phyloP scores from a whole-genome alignment of 176 grass and related monocot species.

The Avena atlantica region DNA sequence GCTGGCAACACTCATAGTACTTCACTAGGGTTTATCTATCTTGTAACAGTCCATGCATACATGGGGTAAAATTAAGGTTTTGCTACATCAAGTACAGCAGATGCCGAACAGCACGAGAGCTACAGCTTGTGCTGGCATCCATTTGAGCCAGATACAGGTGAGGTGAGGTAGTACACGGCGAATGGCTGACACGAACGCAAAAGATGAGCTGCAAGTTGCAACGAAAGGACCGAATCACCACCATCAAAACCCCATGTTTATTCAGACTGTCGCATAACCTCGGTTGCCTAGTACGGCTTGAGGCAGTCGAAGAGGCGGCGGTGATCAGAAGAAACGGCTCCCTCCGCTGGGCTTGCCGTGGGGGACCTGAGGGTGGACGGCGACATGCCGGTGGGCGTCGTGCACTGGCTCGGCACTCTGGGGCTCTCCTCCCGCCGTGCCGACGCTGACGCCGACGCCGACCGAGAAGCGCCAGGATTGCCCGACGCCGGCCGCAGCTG shows the following conservation, averaged over 20 bases:
- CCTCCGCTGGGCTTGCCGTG: conserved; percentile 4
- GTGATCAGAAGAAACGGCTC: not conserved
- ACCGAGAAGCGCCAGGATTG: conserved; percentile 9
- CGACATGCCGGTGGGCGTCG: conserved; percentile 17
- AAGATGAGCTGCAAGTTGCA: not conserved
- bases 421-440: conserved; percentile 33
- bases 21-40: not conserved
- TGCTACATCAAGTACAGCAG: not conserved
- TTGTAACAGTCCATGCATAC: not conserved
- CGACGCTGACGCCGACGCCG: conserved; percentile 28
- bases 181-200: not conserved
- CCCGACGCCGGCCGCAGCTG: conserved; percentile 28
- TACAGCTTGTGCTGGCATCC: not conserved
- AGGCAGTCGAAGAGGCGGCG: conserved; percentile 60
- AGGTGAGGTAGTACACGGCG: not conserved
- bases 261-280: not conserved
- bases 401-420: not conserved
- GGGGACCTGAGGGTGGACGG: conserved; percentile 4
- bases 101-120: not conserved
- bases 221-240: not conserved
- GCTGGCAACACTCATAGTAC: not conserved
- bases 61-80: not conserved
- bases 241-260: conserved; percentile 13
- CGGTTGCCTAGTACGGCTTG: conserved; percentile 58
- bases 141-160: not conserved